These are phyloP conservation scores for Quercus mongolica DNA, from an alignment of 306 rosid genomes.

Conservation along the genomic window DNA sequence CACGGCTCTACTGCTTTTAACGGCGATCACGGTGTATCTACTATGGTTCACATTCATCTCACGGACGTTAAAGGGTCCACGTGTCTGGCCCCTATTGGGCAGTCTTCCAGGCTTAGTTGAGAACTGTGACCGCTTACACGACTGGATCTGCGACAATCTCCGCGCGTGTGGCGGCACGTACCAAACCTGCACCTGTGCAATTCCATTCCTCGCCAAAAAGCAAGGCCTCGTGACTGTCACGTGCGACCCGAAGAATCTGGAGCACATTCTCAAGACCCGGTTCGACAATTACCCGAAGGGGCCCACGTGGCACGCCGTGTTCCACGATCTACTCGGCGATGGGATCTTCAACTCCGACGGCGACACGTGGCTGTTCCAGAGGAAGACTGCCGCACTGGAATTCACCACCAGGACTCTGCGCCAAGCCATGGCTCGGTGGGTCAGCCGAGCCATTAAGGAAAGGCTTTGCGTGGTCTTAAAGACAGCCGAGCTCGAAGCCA, in stretches of 20 bases:
- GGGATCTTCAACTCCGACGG: conserved; percentile 95
- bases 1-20: conserved; percentile 54
- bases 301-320: conserved; percentile 91
- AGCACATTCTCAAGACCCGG: conserved; percentile 79
- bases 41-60: conserved; percentile 90
- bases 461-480: conserved; percentile 58
- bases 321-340: conserved; percentile 80
- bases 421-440: conserved; percentile 98
- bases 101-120: conserved; percentile 80
- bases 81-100: conserved; percentile 88
- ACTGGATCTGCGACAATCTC: conserved; percentile 92
- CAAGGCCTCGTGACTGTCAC: conserved; percentile 99
- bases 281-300: conserved; percentile 93
- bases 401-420: conserved; percentile 85
- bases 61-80: conserved; percentile 80
- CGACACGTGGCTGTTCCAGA: conserved; percentile 89
- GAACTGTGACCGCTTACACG: conserved; percentile 84
- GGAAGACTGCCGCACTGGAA: conserved; percentile 89
- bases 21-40: conserved; percentile 70
- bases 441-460: conserved; percentile 76
- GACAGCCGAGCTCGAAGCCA: conserved; percentile 37
- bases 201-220: conserved; percentile 71
- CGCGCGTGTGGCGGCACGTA: conserved; percentile 95
- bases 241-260: conserved; percentile 85
- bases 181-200: conserved; percentile 95